Base-by-base conservation (phyloP, 176 grass and related monocot genomes). In the Oropetium thomaeum region DNA sequence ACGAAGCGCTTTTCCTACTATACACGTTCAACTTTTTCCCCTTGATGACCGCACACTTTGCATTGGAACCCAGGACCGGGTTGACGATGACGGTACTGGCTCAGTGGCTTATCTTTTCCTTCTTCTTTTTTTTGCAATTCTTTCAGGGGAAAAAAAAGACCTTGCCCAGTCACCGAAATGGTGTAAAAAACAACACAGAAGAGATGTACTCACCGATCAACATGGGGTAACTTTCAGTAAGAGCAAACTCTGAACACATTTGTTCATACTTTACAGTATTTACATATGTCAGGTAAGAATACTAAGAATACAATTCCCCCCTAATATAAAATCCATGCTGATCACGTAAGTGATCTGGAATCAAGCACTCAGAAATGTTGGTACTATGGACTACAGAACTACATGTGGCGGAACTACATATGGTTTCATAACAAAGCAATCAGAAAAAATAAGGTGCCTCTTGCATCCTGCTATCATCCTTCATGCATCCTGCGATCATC, bases 281-380 rank as follows among this genome's bases (percentile, higher is more conserved):
- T 78, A 82, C 79, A 79, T 42, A 82, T 51, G 49, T n/a, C n/a
- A n/a, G n/a, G n/a, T n/a, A n/a, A n/a, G n/a, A n/a, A n/a, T n/a
- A n/a, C n/a, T n/a, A n/a, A n/a, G n/a, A n/a, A n/a, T n/a, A n/a
- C n/a, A n/a, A n/a, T n/a, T n/a, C n/a, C n/a, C n/a, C 27, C 68
- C 61, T 68, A 29, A 34, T 87, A 52, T 53, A 22, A 33, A 67
- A 72, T 73, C 51, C 63, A 79, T 32, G n/a, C 43, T 43, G 61
- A 64, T 47, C 74, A 84, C 67, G 58, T 63, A 64, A 42, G 57
- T 78, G 65, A 78, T 77, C 82, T 27, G 51, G 53, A 69, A 63
- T 52, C 29, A 27, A 15, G 40, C 41, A 69, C 43, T 15, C 11
- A 51, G 2, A 81, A 68, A 48, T 67, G 14, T 27, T 27, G 47